Conservation (phyloP, 371 early-diverging fungal genomes). For the Coemansia sp. region DNA sequence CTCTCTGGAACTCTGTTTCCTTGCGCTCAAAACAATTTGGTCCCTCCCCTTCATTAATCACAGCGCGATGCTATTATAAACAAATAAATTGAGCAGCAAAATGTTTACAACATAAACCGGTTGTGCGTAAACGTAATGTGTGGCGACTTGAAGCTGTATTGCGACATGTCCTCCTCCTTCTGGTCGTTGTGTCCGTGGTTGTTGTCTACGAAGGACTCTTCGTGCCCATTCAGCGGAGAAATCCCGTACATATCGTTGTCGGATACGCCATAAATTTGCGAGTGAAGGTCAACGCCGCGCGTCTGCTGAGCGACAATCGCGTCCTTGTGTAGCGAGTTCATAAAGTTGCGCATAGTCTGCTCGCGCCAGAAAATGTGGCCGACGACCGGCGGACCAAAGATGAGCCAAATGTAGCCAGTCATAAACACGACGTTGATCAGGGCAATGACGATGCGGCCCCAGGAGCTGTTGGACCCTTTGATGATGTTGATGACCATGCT, state of each 20-base stretch:
- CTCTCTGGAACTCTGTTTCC: background rate
- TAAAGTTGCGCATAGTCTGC: constrained; percentile 38
- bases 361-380: constrained; percentile 42
- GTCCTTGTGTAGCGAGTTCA: constrained; percentile 39
- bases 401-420: constrained; percentile 38
- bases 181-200: background rate
- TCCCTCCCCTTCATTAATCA: no score
- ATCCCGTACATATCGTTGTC: constrained; percentile 19
- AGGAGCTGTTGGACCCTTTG: constrained; percentile 31
- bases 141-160: constrained; percentile 11
- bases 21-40: no score
- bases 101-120: background rate
- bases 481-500: constrained; percentile 35
- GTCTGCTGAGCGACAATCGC: constrained; percentile 40
- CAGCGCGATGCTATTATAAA: background rate
- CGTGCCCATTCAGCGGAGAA: constrained; percentile 10
- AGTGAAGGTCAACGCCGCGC: constrained; percentile 15
- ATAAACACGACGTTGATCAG: constrained; percentile 27
- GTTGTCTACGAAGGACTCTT: constrained; percentile 9
- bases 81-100: background rate
- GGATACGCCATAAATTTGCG: constrained; percentile 25
- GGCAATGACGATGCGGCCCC: constrained; percentile 34
- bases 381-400: constrained; percentile 30
- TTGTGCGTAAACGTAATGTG: constrained; percentile 5
- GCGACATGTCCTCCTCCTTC: background rate